Conservation (phyloP, 2,329 filamentous ascomycete genomes). For the Westerdykella sp. region DNA sequence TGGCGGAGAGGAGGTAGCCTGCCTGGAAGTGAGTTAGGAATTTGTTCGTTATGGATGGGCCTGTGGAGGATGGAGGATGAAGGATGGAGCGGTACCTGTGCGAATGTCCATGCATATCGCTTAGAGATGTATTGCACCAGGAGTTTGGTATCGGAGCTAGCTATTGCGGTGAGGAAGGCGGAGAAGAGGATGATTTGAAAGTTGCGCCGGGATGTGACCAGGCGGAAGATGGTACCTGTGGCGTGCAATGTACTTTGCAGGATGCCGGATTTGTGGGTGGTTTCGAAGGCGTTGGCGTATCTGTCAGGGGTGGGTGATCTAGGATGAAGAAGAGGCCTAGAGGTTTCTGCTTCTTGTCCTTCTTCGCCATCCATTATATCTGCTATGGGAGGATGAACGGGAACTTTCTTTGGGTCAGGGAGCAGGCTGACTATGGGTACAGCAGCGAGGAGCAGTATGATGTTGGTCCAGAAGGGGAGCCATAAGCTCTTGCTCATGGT, state of each 20-base stretch:
- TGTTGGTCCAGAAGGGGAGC: conserved; percentile 34
- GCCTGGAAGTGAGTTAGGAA: conserved; percentile 11
- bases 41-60: not conserved
- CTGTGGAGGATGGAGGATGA: not conserved
- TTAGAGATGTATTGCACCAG: conserved; percentile 37
- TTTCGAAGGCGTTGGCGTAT: conserved; percentile 23
- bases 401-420: conserved; percentile 6
- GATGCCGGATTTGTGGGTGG: conserved; percentile 3
- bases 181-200: conserved; percentile 30
- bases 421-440: conserved; percentile 21
- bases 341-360: conserved; percentile 9
- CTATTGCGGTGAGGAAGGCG: conserved; percentile 33
- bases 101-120: conserved; percentile 35
- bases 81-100: conserved; percentile 13
- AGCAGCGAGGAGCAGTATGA: conserved; percentile 22
- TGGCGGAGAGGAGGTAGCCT: conserved; percentile 35
- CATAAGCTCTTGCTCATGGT: conserved; percentile 33
- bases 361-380: not conserved
- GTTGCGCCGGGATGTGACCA: conserved; percentile 23
- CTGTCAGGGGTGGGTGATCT: conserved; percentile 6
- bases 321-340: conserved; percentile 18
- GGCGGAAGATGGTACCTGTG: conserved; percentile 11
- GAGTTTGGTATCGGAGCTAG: conserved; percentile 35
- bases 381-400: not conserved
- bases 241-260: conserved; percentile 13